Base-by-base conservation (phyloP, 352 stramenopile species). In the Phytophthora litchii region DNA sequence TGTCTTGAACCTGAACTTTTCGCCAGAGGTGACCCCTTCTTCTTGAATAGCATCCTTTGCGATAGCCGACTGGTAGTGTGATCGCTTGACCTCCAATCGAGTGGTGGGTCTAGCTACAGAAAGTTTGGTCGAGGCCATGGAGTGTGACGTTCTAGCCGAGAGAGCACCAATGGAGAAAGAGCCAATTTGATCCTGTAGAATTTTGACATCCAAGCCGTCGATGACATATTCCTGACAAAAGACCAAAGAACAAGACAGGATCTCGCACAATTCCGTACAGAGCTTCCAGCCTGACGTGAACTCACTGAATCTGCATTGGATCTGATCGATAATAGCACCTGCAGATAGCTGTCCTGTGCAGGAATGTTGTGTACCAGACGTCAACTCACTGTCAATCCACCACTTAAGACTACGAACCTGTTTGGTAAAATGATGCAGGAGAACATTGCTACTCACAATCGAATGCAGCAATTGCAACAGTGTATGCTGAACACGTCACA, bases 221-320 rank as follows among this genome's bases (percentile, higher is more conserved):
- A 40, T 40, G 8, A 35, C 25, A 29, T 67, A 68, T 56, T 78
- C 69, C 3, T 62, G 20, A 7, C 13, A 44, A 5, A 51, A 9
- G 1, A 41, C 21, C 12, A 67, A 63, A 8, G 54, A 53, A 12
- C 37, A 67, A 23, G 37, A 51, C 11, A 81, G 32, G 16, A 70
- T 29, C 13, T 54, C 36, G 14, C 45, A 42, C 12, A 82, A 48
- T 7, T 68, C 54, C 7, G 63, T 44, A 23, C 72, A 85, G 12
- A 83, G 35, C 37, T 76, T 79, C 70, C 68, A 83, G 1, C 72
- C 60, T 2, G 72, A 76, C 0, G 77, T 87, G 62, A 80, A 87
- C 42, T 74, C 56, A 44, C 77, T 83, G 48, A 87, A 83, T 36
- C 58, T 40, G 1, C 14, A 37, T 13, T 84, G 71, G 0, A 44